Percentiles rank a stretch among this genome's conserved stretches.
Conservation (phyloP, 371 early-diverging fungal species). For the Mucor indicus region DNA sequence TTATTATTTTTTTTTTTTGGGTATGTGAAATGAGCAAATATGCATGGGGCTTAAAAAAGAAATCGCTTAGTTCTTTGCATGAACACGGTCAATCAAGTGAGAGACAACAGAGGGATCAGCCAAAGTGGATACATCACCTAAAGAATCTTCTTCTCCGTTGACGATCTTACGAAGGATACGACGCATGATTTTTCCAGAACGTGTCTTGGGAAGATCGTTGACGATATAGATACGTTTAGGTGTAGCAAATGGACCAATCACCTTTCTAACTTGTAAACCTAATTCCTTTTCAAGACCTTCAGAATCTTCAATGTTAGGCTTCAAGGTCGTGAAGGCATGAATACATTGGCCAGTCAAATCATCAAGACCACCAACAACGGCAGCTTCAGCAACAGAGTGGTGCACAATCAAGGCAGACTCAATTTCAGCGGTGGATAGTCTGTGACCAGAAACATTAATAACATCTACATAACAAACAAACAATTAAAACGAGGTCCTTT, state of each 20-base stretch:
- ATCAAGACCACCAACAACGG: slow-evolving; percentile 91
- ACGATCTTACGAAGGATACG: slow-evolving; percentile 93
- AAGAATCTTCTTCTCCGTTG: slow-evolving; percentile 75
- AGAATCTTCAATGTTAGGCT: slow-evolving; percentile 52
- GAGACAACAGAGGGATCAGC: slow-evolving; percentile 71
- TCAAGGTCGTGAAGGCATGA: slow-evolving; percentile 70
- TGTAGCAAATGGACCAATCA: slow-evolving; percentile 95
- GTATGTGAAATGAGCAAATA: too few relatives aligned
- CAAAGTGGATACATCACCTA: slow-evolving; percentile 88
- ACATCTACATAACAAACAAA: slow-evolving; percentile 71
- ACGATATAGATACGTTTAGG: slow-evolving; percentile 86
- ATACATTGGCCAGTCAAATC: slow-evolving; percentile 91
- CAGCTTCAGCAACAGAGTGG: slow-evolving; percentile 89
- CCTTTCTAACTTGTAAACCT: slow-evolving; percentile 74
- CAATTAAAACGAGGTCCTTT: too few relatives aligned
- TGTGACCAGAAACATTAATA: slow-evolving; percentile 97
- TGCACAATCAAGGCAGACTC: slow-evolving; percentile 86
- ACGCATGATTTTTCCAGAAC: slow-evolving; percentile 97
- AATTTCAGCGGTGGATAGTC: slow-evolving; percentile 95
- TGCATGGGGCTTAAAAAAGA: not conserved
- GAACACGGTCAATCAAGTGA: slow-evolving; percentile 23
- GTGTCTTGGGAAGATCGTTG: slow-evolving; percentile 95
- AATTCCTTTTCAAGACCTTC: slow-evolving; percentile 63
- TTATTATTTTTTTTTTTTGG: too few relatives aligned
- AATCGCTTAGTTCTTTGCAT: slow-evolving; percentile 11